A percentile compares a stretch with the other conserved stretches of the same genome.
Evolutionary conservation across 805 yeast species (phyloP).

Genomic region (Clavispora vitiphila): DNA sequence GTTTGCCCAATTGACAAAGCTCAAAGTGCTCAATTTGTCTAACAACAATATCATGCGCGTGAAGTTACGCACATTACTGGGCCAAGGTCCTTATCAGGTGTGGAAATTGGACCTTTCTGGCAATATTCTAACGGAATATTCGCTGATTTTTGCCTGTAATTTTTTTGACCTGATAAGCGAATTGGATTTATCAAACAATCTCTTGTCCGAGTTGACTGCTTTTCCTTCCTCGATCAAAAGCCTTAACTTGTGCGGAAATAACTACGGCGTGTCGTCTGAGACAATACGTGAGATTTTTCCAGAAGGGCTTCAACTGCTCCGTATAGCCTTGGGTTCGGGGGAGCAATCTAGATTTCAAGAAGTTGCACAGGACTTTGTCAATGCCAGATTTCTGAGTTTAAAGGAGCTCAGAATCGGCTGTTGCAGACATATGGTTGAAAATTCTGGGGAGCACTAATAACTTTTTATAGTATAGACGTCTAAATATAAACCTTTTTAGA

Average conservation of each 20-base stretch:
- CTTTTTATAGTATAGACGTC: too few relatives aligned
- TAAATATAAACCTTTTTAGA: too few relatives aligned
- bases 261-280: conserved; percentile 3
- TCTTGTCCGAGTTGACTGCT: conserved; percentile 11
- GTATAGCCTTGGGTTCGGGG: neutral
- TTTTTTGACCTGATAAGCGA: conserved; percentile 11
- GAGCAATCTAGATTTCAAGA: neutral
- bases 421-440: too few relatives aligned
- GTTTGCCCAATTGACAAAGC: conserved; percentile 10
- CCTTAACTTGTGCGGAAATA: conserved; percentile 21
- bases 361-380: neutral
- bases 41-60: conserved; percentile 20
- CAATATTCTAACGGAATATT: conserved; percentile 17
- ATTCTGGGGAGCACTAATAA: too few relatives aligned
- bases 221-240: conserved; percentile 12
- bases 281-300: neutral
- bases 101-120: conserved; percentile 19
- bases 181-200: conserved; percentile 24
- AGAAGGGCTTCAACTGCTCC: neutral
- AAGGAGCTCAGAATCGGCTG: neutral
- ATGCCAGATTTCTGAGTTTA: neutral
- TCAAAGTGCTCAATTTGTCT: conserved; percentile 16
- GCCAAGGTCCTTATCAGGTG: conserved; percentile 5
- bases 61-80: neutral
- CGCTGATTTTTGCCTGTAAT: conserved; percentile 3